A percentile compares a stretch with the other conserved stretches of the same genome.
These are phyloP conservation scores for Sporothrix variecibatus DNA, from an alignment of 2,329 filamentous ascomycete species.

Conservation along the genomic window DNA sequence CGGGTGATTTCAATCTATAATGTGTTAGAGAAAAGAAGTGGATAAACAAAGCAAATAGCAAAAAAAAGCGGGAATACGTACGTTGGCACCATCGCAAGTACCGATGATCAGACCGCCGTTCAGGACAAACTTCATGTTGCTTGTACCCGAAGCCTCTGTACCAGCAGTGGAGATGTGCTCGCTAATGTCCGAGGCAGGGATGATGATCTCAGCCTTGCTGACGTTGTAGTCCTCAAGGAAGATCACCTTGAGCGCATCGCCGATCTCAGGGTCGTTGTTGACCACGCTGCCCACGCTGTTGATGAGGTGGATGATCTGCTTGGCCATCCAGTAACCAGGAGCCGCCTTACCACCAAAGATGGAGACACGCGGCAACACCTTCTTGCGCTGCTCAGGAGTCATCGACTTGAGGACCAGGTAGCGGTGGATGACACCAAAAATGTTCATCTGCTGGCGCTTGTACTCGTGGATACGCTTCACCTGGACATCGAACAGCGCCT, in stretches of 20 bases:
- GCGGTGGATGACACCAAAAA: constrained; percentile 94
- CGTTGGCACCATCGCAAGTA: constrained; percentile 96
- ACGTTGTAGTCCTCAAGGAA: constrained; percentile 99
- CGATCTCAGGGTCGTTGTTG: constrained; percentile 89
- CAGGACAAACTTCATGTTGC: constrained; percentile 99
- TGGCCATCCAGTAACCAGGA: constrained; percentile 99
- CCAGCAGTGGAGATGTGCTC: constrained; percentile 98
- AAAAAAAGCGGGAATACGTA: constrained; percentile 41
- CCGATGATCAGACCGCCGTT: constrained; percentile 97
- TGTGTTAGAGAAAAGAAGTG: not conserved
- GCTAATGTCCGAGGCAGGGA: constrained; percentile 90
- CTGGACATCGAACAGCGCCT: constrained; percentile 91
- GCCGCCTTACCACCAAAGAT: constrained; percentile 98
- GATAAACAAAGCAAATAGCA: not conserved
- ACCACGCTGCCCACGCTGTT: constrained; percentile 88
- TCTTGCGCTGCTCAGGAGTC: constrained; percentile 81
- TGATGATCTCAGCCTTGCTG: constrained; percentile 97
- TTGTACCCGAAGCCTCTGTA: constrained; percentile 85
- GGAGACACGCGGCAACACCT: constrained; percentile 81
- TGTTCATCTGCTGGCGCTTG: constrained; percentile 98
- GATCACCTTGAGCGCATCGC: constrained; percentile 92
- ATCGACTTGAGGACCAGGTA: constrained; percentile 88
- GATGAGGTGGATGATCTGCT: constrained; percentile 96
- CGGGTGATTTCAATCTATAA: constrained; percentile 90
- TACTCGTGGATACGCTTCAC: constrained; percentile 99